Percentiles rank a stretch among this genome's conserved stretches.
phyloP scores from a whole-genome alignment of 371 early-diverging fungal species.

The Mortierella sp. region DNA sequence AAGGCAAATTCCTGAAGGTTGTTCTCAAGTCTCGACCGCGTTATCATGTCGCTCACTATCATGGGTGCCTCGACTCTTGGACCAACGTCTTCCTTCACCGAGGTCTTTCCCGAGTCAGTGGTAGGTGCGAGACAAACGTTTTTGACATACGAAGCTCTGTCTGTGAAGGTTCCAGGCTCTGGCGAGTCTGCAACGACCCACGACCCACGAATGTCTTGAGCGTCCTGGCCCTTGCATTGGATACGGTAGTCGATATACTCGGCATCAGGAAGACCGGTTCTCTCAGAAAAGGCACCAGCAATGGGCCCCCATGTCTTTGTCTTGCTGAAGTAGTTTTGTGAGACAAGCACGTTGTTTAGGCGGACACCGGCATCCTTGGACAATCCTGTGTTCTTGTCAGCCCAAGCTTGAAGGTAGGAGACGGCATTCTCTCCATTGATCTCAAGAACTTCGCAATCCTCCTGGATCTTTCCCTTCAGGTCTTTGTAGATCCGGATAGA shows the following conservation, averaged over 20 bases:
- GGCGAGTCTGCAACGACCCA: background rate
- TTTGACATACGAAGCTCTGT: conserved; percentile 13
- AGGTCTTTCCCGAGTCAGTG: too few species aligned
- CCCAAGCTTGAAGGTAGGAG: conserved; percentile 12
- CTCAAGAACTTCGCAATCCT: conserved; percentile 18
- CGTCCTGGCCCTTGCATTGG: conserved; percentile 4
- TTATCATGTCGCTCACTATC: background rate
- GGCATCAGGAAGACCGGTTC: conserved; percentile 1
- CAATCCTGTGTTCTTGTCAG: background rate
- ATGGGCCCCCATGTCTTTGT: conserved; percentile 5
- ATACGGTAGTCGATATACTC: conserved; percentile 5
- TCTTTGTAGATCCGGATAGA: conserved; percentile 16
- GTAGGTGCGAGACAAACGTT: conserved; percentile 10
- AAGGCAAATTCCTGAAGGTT: background rate
- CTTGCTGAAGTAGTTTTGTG: background rate
- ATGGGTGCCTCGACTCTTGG: background rate
- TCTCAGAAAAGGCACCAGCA: conserved; percentile 12
- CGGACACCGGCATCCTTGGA: conserved; percentile 30
- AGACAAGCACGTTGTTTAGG: conserved; percentile 18
- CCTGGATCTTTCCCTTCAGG: background rate
- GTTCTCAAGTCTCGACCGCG: background rate
- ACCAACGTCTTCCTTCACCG: background rate
- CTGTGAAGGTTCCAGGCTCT: background rate
- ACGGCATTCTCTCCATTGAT: conserved; percentile 21
- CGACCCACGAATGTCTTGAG: background rate